Evolutionary conservation across 192 early-diverging fungal genomes (phyloP).

Genomic region (Gryganskiella cystojenkinii): DNA sequence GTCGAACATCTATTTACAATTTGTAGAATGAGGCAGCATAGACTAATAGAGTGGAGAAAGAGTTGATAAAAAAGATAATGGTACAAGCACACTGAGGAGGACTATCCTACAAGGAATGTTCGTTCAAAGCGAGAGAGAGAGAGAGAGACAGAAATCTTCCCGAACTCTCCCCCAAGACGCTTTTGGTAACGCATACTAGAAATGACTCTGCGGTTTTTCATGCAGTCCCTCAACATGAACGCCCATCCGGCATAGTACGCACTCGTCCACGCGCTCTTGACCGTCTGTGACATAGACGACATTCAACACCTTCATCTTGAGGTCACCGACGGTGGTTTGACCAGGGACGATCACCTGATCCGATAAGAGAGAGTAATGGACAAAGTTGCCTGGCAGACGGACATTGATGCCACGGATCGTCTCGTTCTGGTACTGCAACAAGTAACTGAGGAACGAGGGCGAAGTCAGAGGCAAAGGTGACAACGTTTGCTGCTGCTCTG

Average conservation of each 20-base stretch:
- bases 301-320: constrained; percentile 53
- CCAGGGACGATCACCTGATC: constrained; percentile 38
- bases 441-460: constrained; percentile 42
- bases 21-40: too few relatives aligned
- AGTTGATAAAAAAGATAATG: too few relatives aligned
- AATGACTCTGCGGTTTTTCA: constrained; percentile 8
- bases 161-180: too few relatives aligned
- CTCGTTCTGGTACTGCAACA: constrained; percentile 49
- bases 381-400: constrained; percentile 47
- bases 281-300: constrained; percentile 43
- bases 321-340: constrained; percentile 45
- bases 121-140: too few relatives aligned
- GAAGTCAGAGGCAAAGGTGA: constrained; percentile 31
- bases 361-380: constrained; percentile 38
- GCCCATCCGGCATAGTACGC: constrained; percentile 43
- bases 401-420: constrained; percentile 49
- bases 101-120: too few relatives aligned
- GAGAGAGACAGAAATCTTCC: too few relatives aligned
- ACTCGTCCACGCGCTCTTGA: constrained; percentile 38
- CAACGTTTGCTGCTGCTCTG: constrained; percentile 35
- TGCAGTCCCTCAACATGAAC: constrained; percentile 46
- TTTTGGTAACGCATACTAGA: constrained; percentile 1
- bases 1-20: too few relatives aligned
- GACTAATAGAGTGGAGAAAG: too few relatives aligned
- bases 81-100: too few relatives aligned